Evolutionary conservation across 352 stramenopile genomes (phyloP).

Genomic region (Phytophthora pini): DNA sequence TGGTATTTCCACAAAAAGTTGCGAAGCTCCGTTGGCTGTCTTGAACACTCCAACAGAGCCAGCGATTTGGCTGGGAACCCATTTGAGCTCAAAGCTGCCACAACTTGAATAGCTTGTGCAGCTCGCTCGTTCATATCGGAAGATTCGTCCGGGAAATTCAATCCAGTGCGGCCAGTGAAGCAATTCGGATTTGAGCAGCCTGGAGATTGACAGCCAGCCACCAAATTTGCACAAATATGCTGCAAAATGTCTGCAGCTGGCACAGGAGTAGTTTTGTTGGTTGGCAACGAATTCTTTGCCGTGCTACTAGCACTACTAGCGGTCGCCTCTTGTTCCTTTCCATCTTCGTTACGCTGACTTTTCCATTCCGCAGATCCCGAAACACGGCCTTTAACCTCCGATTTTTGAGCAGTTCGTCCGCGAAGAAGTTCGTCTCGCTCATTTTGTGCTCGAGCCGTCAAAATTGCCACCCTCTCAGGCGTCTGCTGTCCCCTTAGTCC

Average conservation of each 20-base stretch:
- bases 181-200: slow-evolving; percentile 59
- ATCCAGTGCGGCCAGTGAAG: slow-evolving; percentile 25
- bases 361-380: slow-evolving; percentile 87
- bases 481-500: slow-evolving; percentile 36
- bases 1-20: slow-evolving; percentile 48
- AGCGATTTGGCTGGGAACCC: slow-evolving; percentile 48
- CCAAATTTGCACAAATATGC: slow-evolving; percentile 52
- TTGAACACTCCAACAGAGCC: slow-evolving; percentile 47
- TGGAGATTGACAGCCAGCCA: slow-evolving; percentile 47
- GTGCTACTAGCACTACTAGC: not conserved
- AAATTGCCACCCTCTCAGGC: slow-evolving; percentile 37
- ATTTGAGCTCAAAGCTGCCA: slow-evolving; percentile 43
- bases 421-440: slow-evolving; percentile 61
- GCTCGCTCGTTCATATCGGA: slow-evolving; percentile 52
- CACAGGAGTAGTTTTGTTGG: slow-evolving; percentile 3
- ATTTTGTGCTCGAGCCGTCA: slow-evolving; percentile 40
- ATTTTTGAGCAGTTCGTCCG: slow-evolving; percentile 38
- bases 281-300: not conserved
- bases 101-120: slow-evolving; percentile 53
- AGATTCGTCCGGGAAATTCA: not conserved
- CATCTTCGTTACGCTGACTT: slow-evolving; percentile 71
- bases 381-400: slow-evolving; percentile 72
- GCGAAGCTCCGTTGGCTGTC: slow-evolving; percentile 34
- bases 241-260: slow-evolving; percentile 44
- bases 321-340: slow-evolving; percentile 28